Evolutionary conservation across 768 basidiomycete species (phyloP), one percentile per base, ranked within the genome.

Genomic region (Boletellus ananas): DNA sequence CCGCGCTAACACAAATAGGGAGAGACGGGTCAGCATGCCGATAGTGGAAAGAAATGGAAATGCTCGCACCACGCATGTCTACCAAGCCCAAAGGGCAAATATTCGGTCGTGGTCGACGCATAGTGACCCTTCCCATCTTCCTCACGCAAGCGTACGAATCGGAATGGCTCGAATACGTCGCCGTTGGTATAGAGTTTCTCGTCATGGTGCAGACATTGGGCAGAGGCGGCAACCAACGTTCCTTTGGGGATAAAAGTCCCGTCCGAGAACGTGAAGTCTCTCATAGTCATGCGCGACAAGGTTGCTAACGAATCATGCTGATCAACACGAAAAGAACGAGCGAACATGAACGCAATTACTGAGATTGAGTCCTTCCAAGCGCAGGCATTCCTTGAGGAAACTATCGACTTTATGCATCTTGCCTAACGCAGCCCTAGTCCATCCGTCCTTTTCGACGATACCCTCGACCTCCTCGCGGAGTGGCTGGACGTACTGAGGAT

Each of bases 331-430:
- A 18, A 11, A 21, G 7, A 6, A 10, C 37, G 21, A 1, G 21
- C 12, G 11, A 21, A 38, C 18, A 38, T 13, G 37, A 21, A 20
- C 12, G 7, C 3, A 45, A 62, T 20, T 48, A 67, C 68, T 25
- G 6, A 44, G 38, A 17, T 34, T 59, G 12, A 67, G 45, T 3
- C 67, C 70, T n/a, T 67, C 60, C 3, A 64, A 35, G 0, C 72
- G 63, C 8, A 27, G 61, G 3, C 61, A 59, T 42, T 73, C 73
- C 46, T 62, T 68, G 35, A 74, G 35, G 47, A 77, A 75, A 47
- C 72, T 76, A 39, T 76, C 74, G 3, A 75, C 44, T 49, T 68
- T 68, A 42, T 54, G 64, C 61, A 72, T 62, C 34, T 64, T 65
- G 10, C 34, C 50, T n/a, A 72, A 21, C 2, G 59, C 55, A 2